Evolutionary conservation across 306 rosid species (phyloP).

Genomic region (Rosa rugosa): DNA sequence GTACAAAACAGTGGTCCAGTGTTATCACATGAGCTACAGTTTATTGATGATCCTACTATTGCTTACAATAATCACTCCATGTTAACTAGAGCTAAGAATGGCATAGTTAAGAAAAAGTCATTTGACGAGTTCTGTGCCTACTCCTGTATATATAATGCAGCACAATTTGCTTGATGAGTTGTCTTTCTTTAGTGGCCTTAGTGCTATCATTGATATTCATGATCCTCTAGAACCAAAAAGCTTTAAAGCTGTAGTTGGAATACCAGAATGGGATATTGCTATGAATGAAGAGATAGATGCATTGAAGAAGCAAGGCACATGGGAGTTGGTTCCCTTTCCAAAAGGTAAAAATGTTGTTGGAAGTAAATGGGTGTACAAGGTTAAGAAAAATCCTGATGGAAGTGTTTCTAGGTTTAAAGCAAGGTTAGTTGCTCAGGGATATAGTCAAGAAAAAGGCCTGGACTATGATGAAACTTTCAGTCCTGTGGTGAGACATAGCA

Average conservation of each 20-base stretch:
- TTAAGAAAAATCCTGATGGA: neutral
- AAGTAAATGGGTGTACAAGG: neutral
- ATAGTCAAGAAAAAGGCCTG: neutral
- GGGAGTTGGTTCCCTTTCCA: neutral
- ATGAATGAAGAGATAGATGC: neutral
- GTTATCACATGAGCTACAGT: too few relatives aligned
- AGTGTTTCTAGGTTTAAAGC: neutral
- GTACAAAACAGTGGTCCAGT: too few relatives aligned
- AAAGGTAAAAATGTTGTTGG: too few relatives aligned
- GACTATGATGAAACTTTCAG: neutral
- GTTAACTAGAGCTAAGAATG: too few relatives aligned
- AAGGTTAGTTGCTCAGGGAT: neutral
- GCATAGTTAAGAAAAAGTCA: too few relatives aligned
- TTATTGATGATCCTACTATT: too few relatives aligned
- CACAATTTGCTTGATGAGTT: too few relatives aligned
- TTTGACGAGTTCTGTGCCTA: too few relatives aligned
- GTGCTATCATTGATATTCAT: accelerated
- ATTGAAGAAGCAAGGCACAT: neutral
- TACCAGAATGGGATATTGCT: neutral
- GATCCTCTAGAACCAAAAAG: neutral
- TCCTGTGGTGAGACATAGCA: neutral
- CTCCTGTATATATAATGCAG: too few relatives aligned
- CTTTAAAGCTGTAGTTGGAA: neutral
- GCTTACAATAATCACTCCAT: too few relatives aligned
- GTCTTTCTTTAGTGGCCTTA: too few relatives aligned